Base-by-base conservation (phyloP, 208 protist species). In the Sergeia podlipaevii region DNA sequence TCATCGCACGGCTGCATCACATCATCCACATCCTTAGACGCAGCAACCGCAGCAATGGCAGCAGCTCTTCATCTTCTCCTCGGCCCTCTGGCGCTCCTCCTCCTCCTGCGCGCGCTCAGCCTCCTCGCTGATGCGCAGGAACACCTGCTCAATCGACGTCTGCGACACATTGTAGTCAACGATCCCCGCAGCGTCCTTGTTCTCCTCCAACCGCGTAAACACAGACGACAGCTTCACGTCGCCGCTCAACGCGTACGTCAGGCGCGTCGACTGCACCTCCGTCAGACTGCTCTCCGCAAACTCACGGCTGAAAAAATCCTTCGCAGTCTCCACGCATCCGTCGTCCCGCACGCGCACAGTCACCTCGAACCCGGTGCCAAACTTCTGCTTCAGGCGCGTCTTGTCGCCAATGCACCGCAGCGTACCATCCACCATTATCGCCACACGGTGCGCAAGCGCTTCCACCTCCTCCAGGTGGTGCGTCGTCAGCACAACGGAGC, bases 391-490 rank as follows among this genome's bases (percentile, higher is more conserved):
- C 38, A 98, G 64, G 37, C 91, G 82, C 47, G 84, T 87, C 49
- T 75, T 77, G 38, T 74, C 76, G 18, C 96, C 96, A 26, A 97
- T 62, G 59, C 88, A 96, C 7, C 70, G 71, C 20, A 98, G 55
- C n/a, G 53, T 63, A 29, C 93, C 95, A 50, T 89, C 69, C 26
- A 77, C 75, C 78, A 97, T 96, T 20, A 97, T 97, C 24, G 75
- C 88, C 1, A 97, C 70, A 26, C 84, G 70, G 48, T 82, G 46
- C 26, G 78, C 80, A 8, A 97, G 66, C 0, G 87, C 88, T 60
- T 96, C 89, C 49, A 85, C 80, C 74, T 97, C 94, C 51, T 96
- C 89, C 66, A 97, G 67, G 45, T 95, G 87, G 45, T 97, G 94
- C 28, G 92, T 97, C 23, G 93, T 97, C 27, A 97, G 61, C 48